phyloP scores from a whole-genome alignment of 1,284 basidiomycete genomes.

The Trichosporon sp. region DNA sequence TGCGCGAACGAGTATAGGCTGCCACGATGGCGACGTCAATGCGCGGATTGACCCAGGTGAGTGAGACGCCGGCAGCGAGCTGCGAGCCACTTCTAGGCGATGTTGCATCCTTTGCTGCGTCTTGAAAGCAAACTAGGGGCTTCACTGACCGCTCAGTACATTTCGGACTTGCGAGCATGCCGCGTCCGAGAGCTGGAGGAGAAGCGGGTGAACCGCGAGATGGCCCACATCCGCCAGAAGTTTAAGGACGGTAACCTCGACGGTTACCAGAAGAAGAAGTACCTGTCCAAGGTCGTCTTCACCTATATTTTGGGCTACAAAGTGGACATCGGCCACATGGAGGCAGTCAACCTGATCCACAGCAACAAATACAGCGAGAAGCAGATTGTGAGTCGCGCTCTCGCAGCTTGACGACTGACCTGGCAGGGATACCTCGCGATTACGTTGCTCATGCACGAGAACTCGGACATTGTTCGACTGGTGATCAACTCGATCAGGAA shows the following conservation, averaged over 20 bases:
- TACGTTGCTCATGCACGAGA: conserved; percentile 96
- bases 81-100: background rate
- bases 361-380: conserved; percentile 97
- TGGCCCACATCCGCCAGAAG: conserved; percentile 98
- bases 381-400: conserved; percentile 72
- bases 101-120: background rate
- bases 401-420: conserved; percentile 2
- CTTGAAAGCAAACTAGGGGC: background rate
- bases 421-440: conserved; percentile 90
- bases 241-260: conserved; percentile 98
- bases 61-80: conserved; percentile 16
- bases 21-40: conserved; percentile 71
- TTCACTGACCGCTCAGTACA: conserved; percentile 63
- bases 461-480: conserved; percentile 89
- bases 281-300: conserved; percentile 85
- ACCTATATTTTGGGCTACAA: conserved; percentile 99
- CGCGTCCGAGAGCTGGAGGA: conserved; percentile 60
- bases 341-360: conserved; percentile 95
- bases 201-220: conserved; percentile 98
- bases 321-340: conserved; percentile 98
- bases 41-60: conserved; percentile 83
- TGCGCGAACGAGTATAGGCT: background rate
- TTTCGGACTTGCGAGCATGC: conserved; percentile 89
- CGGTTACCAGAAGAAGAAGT: conserved; percentile 99
- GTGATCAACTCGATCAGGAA: conserved; percentile 98